Evolutionary conservation across 352 stramenopile genomes (phyloP).

Genomic region (Chrysophaeum taylorii): DNA sequence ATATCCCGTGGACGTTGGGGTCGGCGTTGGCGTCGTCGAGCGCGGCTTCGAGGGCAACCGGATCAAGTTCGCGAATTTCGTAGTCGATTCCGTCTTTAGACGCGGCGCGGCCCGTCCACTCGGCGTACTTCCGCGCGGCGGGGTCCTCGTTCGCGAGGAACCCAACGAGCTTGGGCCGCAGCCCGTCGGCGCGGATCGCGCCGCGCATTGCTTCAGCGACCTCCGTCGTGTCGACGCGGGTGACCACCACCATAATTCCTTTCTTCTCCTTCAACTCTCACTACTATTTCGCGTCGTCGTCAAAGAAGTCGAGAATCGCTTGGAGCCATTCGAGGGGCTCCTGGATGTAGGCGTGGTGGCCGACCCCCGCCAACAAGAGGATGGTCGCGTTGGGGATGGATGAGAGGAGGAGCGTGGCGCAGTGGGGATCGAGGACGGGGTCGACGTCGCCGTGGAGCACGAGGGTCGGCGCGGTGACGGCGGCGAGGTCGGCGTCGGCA

Average conservation of each 20-base stretch:
- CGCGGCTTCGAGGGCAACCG: conserved; percentile 79
- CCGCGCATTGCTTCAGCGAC: not conserved
- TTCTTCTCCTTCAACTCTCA: too few species aligned
- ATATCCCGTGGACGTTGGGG: conserved; percentile 77
- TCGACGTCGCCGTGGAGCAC: conserved; percentile 13
- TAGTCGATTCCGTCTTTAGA: conserved; percentile 84
- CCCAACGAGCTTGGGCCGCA: not conserved
- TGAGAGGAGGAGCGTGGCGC: not conserved
- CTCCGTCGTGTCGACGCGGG: not conserved
- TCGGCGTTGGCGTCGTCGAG: conserved; percentile 77
- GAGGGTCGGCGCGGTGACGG: not conserved
- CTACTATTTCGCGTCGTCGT: not conserved
- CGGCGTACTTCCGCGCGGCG: conserved; percentile 83
- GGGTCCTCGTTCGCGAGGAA: conserved; percentile 77
- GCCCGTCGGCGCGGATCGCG: not conserved
- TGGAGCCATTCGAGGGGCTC: not conserved
- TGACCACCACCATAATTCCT: too few species aligned
- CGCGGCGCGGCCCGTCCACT: conserved; percentile 83
- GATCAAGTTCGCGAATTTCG: conserved; percentile 80
- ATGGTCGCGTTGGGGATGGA: not conserved
- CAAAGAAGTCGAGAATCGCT: not conserved
- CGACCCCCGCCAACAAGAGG: conserved; percentile 4
- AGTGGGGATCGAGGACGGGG: not conserved
- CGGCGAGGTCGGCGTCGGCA: not conserved
- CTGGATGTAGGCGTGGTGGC: conserved; percentile 5